These are phyloP conservation scores for Epichloe festucae DNA, from an alignment of 2,329 filamentous ascomycete genomes.

Conservation along the genomic window DNA sequence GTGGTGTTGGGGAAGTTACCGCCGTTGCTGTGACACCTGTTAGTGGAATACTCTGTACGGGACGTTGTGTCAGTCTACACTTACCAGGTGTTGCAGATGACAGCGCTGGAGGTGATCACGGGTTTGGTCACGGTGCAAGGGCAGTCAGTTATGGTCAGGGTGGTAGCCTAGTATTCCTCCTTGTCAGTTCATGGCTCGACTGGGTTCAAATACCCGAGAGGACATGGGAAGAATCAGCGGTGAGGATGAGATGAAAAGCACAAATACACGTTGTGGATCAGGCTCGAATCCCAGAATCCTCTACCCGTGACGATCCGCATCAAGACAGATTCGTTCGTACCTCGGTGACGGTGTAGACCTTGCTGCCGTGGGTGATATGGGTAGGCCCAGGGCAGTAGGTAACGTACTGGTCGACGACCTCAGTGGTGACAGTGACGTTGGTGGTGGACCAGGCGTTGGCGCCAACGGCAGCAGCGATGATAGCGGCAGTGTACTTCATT, in stretches of 20 bases:
- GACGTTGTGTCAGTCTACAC: conserved; percentile 6
- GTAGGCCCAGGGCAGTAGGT: conserved; percentile 63
- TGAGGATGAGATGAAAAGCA: background rate
- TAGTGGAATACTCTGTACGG: conserved; percentile 6
- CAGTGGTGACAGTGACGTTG: conserved; percentile 47
- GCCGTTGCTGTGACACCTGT: conserved; percentile 4
- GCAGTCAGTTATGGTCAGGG: conserved; percentile 60
- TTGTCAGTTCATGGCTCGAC: too few relatives aligned
- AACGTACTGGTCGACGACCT: conserved; percentile 52
- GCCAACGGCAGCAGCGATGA: conserved; percentile 34
- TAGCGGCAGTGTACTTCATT: conserved; percentile 50
- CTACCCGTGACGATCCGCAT: too few relatives aligned
- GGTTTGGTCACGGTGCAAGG: conserved; percentile 55
- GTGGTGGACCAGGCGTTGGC: conserved; percentile 10
- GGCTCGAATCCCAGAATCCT: too few relatives aligned
- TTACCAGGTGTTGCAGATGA: conserved; percentile 43
- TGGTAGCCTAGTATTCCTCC: conserved; percentile 37
- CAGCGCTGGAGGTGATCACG: conserved; percentile 36
- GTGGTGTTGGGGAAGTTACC: conserved; percentile 19
- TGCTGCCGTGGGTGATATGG: conserved; percentile 46
- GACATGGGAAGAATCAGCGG: background rate
- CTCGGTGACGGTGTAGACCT: conserved; percentile 57
- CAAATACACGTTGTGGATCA: background rate
- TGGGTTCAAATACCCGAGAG: too few relatives aligned
- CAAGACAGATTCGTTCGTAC: conserved; percentile 22